Evolutionary conservation across 2,329 filamentous ascomycete genomes (phyloP), one percentile per base, ranked within the genome.

Genomic region (Pseudodiploospora longispora): DNA sequence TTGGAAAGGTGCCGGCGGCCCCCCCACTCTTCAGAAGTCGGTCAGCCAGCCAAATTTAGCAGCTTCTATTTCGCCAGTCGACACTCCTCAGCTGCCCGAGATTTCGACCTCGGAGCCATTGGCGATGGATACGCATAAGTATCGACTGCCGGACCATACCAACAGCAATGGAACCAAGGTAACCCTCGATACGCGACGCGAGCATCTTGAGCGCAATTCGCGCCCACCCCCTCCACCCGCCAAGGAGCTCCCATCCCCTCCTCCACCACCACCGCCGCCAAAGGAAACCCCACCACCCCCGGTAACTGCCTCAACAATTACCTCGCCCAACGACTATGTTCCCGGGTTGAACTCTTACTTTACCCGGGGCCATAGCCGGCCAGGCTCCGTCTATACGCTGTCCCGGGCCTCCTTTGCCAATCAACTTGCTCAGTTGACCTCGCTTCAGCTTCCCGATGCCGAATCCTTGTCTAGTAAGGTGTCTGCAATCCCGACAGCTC

Each of bases 371-470:
- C 70, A 81, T 38, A 78, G 78, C 46, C 78, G 89, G 9, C 75
- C 89, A 4, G 86, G 86, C 36, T 97, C 91, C 32, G 89, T 97
- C 53, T 96, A 95, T 65, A 95, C 93, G 2, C 77, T 98, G 47
- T 95, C 89, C 2, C 81, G 91, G 37, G 85, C 85, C 31, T 96
- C 91, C 6, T 95, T 98, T 63, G 87, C 88, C 50, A 94, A 87
- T 56, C 93, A 97, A 64, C 79, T 97, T 42, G 87, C 87, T 39
- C 89, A 96, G 62, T 74, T 98, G 51, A 97, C 90, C 0, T 89
- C 89, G 12, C 82, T 97, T 46, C 84, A 88, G 56, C 75, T 97
- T 2, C 93, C 93, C 1, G 85, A 95, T 61, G 87, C 91, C 42
- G 82, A 83, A 36, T 83, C 87, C 0, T 74, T 98, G 27, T 87